phyloP scores from a whole-genome alignment of 2,329 filamentous ascomycete species.

The Cryphonectria radicalis region DNA sequence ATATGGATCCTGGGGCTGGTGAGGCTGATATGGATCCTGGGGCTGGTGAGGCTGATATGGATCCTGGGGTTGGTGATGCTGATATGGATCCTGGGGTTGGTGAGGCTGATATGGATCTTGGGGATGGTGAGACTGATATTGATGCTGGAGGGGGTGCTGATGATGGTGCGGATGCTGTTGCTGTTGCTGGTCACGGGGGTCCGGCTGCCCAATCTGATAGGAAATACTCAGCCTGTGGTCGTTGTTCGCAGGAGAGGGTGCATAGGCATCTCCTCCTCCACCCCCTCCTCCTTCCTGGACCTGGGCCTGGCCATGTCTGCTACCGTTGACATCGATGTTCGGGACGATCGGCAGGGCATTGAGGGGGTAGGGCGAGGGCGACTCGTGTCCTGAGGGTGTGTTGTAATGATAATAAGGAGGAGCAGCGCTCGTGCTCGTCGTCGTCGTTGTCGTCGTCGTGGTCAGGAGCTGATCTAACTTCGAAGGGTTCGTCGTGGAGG shows the following conservation, averaged over 20 bases:
- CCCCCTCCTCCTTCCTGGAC: background rate
- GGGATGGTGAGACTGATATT: slow-evolving; percentile 1
- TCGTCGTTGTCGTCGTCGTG: slow-evolving; percentile 8
- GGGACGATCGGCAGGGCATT: background rate
- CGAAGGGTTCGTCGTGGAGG: slow-evolving; percentile 3
- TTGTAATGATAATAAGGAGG: background rate
- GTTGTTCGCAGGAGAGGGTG: slow-evolving; percentile 12
- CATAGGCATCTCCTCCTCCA: slow-evolving; percentile 3
- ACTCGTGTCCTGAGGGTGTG: background rate
- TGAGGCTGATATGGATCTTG: slow-evolving; percentile 13
- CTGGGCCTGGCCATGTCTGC: slow-evolving; percentile 6
- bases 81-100: background rate
- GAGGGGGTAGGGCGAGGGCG: slow-evolving; percentile 5
- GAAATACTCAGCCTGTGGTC: slow-evolving; percentile 16
- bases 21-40: slow-evolving; percentile 9
- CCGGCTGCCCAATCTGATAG: slow-evolving; percentile 16
- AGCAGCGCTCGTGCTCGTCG: background rate
- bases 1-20: slow-evolving; percentile 18
- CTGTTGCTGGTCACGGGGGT: slow-evolving; percentile 26
- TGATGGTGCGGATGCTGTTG: slow-evolving; percentile 26
- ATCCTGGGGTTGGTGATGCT: slow-evolving; percentile 1
- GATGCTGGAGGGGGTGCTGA: slow-evolving; percentile 12
- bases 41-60: slow-evolving; percentile 12
- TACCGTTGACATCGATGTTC: slow-evolving; percentile 12
- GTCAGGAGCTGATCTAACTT: slow-evolving; percentile 12